Conservation (phyloP, 805 yeast species). For the Blastobotrys robertii region DNA sequence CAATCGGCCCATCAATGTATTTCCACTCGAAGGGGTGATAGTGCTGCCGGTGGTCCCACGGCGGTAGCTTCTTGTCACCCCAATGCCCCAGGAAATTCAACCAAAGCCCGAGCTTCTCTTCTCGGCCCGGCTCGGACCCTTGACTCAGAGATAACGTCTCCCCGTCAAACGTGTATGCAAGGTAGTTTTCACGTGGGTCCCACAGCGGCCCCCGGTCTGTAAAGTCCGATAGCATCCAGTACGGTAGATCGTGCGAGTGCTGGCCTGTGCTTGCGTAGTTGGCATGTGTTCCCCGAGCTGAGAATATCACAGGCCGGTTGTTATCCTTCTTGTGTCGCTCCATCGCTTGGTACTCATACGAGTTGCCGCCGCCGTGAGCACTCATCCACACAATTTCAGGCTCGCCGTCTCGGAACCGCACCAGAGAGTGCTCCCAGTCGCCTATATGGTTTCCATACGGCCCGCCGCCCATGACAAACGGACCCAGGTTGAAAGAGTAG, state of each 20-base stretch:
- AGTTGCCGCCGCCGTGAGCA: slow-evolving; percentile 97
- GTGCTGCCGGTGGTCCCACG: slow-evolving; percentile 67
- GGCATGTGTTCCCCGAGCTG: slow-evolving; percentile 96
- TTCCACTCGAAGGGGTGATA: slow-evolving; percentile 87
- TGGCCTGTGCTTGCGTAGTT: slow-evolving; percentile 94
- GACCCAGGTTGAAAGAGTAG: slow-evolving; percentile 89
- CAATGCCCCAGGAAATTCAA: slow-evolving; percentile 71
- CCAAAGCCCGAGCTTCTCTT: slow-evolving; percentile 59
- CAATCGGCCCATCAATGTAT: slow-evolving; percentile 87
- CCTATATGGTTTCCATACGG: slow-evolving; percentile 97
- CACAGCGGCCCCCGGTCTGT: slow-evolving; percentile 93
- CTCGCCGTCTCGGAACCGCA: slow-evolving; percentile 68
- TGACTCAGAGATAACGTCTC: slow-evolving; percentile 31
- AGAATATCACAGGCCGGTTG: slow-evolving; percentile 65
- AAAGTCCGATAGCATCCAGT: slow-evolving; percentile 80
- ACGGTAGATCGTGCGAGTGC: slow-evolving; percentile 92
- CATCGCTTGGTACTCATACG: slow-evolving; percentile 65
- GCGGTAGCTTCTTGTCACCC: slow-evolving; percentile 72
- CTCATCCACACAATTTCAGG: slow-evolving; percentile 92
- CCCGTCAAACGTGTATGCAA: slow-evolving; percentile 77
- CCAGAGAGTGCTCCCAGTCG: slow-evolving; percentile 95
- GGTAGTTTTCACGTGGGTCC: slow-evolving; percentile 79
- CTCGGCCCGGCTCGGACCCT: slow-evolving; percentile 41
- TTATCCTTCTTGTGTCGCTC: slow-evolving; percentile 46
- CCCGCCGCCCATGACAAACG: slow-evolving; percentile 94